Evolutionary conservation across 306 rosid species (phyloP), one percentile per base, ranked within the genome.

Genomic region (Vigna trinervia): DNA sequence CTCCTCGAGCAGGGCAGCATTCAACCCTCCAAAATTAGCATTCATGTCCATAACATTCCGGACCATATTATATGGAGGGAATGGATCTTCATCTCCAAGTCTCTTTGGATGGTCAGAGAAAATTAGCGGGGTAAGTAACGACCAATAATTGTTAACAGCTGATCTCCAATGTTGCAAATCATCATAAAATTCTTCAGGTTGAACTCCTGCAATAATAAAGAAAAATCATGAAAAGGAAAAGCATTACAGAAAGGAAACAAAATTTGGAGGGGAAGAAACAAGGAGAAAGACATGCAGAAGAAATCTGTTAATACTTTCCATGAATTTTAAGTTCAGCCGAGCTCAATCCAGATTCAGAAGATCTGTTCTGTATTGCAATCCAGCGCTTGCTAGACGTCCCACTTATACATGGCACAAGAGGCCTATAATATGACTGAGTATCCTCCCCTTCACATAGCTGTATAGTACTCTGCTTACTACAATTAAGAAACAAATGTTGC

Each of bases 51-150:
- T 91, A 83, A 91, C 97, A 86, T 96, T 96, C 74, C 96, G 92
- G 74, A 96, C 74, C 99, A 96, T 96, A 87, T 96, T 96, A 85
- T 86, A 96, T 54, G 99, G 98, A 76, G 99, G 98, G 77, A 96
- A 71, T 39, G 99, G 98, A 84, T 96, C 99, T 89, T 96, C 99
- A 81, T 96, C 99, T 22, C 99, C 99, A 68, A 97, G 99, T 86
- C 98, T 93, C 96, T 96, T 96, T 43, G 99, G 99, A 85, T 96
- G 99, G 87, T 96, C 99, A 46, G 99, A 96, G 89, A 96, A 96
- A 83, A 96, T 96, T 80, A 96, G 83, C 2, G 99, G 99, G 14
- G 98, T 91, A 71, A 96, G 98, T 75, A 96, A 84, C 46, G 99
- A 91, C 98, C 99, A 96, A 79, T 91, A 96, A 69, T 93, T 90